Evolutionary conservation across 306 rosid genomes (phyloP), one percentile per base, ranked within the genome.

Genomic region (Arachis stenosperma): DNA sequence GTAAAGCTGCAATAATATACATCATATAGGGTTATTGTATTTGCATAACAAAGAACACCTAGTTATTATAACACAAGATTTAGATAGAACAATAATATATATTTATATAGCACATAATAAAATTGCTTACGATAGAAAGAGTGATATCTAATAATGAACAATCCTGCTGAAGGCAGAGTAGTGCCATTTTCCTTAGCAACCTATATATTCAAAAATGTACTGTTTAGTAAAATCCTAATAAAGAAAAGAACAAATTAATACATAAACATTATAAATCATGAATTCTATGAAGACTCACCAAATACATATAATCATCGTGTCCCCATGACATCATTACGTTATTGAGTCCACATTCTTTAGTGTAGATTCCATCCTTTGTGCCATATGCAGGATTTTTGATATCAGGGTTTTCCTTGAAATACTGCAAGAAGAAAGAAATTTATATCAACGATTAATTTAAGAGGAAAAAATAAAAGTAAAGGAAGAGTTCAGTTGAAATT

Each of bases 1-100:
- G 98, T 55, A 92, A 82, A 15, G 94, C 98, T 92, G 84, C 67
- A 78, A 47, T 8, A 2, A n/a, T 15, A 78, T 12, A 63, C 3
- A 36, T 71, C 44, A 3, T 8, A 8, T 5, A 27, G 39, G 22
- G 67, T 43, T 22, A 5, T 42, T 70, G 42, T 13, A 11, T 61
- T 59, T 48, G 9, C 1, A n/a, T 1, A 15, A 57, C 53, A 33
- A 8, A 36, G 9, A 68, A 47, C 30, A 22, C 9, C 42, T 1
- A 50, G 15, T 13, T 8, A 15, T 44, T 12, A 15, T 44, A 36
- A 22, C 39, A 57, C 47, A 56, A 44, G 51, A 43, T 55, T 10
- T 9, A 11, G 1, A 48, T 2, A 39, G 30, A 3, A 5, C 7
- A 10, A 3, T 22, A 22, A 22, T 22, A 22, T 22, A 22, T 22